These are phyloP conservation scores for Zymoseptoria ardabiliae DNA, from an alignment of 2,329 filamentous ascomycete species.

Conservation along the genomic window DNA sequence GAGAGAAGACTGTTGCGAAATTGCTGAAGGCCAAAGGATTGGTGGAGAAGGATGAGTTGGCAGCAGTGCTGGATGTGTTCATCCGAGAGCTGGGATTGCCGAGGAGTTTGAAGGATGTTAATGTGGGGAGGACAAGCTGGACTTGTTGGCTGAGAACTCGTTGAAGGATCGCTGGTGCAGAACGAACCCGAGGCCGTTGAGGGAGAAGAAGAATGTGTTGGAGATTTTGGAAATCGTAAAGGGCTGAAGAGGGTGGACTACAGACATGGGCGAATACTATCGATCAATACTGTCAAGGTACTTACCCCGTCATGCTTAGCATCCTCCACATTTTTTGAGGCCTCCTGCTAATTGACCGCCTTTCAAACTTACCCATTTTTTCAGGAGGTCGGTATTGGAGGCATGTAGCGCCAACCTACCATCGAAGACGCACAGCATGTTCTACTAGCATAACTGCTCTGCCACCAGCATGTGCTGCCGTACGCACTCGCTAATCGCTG, in stretches of 20 bases:
- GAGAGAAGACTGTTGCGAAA: slow-evolving; percentile 30
- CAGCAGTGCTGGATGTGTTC: slow-evolving; percentile 46
- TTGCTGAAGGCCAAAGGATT: slow-evolving; percentile 29
- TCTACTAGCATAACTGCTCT: too few species aligned
- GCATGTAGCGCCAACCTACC: too few species aligned
- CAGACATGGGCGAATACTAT: too few species aligned
- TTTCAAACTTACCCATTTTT: too few species aligned
- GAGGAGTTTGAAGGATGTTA: slow-evolving; percentile 45
- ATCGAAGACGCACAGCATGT: too few species aligned
- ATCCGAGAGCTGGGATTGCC: slow-evolving; percentile 49
- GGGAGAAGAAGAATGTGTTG: slow-evolving; percentile 42
- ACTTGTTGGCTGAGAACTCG: slow-evolving; percentile 42
- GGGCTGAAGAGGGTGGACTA: background rate
- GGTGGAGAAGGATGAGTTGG: slow-evolving; percentile 34
- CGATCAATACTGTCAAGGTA: too few species aligned
- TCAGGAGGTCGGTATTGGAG: too few species aligned
- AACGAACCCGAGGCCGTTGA: slow-evolving; percentile 46
- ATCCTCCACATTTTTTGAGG: too few species aligned
- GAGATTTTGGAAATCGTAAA: slow-evolving; percentile 43
- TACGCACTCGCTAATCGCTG: too few species aligned
- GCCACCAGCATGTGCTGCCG: too few species aligned
- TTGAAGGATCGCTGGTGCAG: slow-evolving; percentile 45
- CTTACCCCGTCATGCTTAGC: too few species aligned
- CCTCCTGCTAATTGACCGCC: too few species aligned
- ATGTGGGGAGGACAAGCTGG: slow-evolving; percentile 39